Evolutionary conservation across 352 stramenopile genomes (phyloP).

Genomic region (Globisporangium heterothallicum): DNA sequence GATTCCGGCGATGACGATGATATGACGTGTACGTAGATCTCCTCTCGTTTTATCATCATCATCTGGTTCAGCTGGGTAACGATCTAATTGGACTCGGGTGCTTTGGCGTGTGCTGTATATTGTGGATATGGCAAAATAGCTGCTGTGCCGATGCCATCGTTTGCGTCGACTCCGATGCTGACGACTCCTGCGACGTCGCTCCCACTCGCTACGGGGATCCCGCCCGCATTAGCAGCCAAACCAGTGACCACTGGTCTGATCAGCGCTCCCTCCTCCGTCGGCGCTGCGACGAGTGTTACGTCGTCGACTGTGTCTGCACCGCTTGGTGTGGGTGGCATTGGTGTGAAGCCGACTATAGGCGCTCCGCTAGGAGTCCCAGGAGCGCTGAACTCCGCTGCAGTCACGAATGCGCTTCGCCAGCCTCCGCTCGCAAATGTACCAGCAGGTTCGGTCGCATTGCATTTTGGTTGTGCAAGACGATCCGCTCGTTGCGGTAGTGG

Average conservation of each 20-base stretch:
- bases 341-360: constrained; percentile 5
- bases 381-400: neutral
- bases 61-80: no score
- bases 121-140: constrained; percentile 1
- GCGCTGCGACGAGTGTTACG: neutral
- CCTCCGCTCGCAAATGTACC: neutral
- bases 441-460: neutral
- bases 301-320: neutral
- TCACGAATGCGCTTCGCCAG: neutral
- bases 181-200: constrained; percentile 9
- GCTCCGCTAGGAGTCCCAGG: neutral
- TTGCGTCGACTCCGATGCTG: constrained; percentile 22
- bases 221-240: constrained; percentile 5
- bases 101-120: neutral
- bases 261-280: constrained; percentile 12
- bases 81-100: no score
- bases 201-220: constrained; percentile 2
- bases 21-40: constrained; percentile 54
- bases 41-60: no score
- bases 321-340: constrained; percentile 4
- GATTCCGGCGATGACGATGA: constrained; percentile 80
- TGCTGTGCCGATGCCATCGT: constrained; percentile 29
- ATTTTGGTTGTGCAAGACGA: no score
- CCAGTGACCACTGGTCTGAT: neutral
- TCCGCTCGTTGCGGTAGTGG: no score